These are phyloP conservation scores for Jacaranda copaia DNA, from an alignment of 257 asterid genomes.

Conservation along the genomic window DNA sequence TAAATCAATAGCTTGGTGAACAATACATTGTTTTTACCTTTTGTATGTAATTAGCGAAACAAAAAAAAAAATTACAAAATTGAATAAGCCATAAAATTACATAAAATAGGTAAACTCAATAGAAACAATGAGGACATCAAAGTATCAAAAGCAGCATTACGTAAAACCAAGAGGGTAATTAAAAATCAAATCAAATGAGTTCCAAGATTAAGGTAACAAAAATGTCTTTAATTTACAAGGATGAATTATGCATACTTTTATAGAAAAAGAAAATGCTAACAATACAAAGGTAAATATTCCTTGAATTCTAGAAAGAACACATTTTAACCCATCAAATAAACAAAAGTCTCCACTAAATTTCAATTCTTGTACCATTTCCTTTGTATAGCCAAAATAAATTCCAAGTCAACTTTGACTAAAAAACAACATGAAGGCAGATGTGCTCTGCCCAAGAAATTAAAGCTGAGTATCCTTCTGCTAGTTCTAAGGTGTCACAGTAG, in stretches of 20 bases:
- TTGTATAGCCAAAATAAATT: no score
- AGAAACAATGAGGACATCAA: no score
- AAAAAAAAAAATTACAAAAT: neutral
- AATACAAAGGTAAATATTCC: neutral
- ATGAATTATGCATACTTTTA: no score
- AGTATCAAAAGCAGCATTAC: no score
- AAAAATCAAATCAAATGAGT: neutral
- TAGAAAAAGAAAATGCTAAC: no score
- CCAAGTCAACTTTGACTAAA: no score
- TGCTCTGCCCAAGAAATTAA: no score
- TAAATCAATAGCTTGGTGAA: neutral
- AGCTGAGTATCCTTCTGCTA: no score
- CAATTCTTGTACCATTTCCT: no score
- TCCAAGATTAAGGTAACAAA: neutral
- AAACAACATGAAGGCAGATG: no score
- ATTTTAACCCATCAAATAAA: neutral
- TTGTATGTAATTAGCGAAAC: neutral
- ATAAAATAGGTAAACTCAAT: no score
- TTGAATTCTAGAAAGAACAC: neutral
- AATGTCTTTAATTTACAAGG: neutral
- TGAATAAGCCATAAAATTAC: neutral
- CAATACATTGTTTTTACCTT: neutral
- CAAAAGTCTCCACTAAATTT: neutral
- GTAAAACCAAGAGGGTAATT: neutral
- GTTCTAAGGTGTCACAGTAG: no score